These are phyloP conservation scores for Magnaporthiopsis rhizophila DNA, from an alignment of 2,329 filamentous ascomycete species.

Conservation along the genomic window DNA sequence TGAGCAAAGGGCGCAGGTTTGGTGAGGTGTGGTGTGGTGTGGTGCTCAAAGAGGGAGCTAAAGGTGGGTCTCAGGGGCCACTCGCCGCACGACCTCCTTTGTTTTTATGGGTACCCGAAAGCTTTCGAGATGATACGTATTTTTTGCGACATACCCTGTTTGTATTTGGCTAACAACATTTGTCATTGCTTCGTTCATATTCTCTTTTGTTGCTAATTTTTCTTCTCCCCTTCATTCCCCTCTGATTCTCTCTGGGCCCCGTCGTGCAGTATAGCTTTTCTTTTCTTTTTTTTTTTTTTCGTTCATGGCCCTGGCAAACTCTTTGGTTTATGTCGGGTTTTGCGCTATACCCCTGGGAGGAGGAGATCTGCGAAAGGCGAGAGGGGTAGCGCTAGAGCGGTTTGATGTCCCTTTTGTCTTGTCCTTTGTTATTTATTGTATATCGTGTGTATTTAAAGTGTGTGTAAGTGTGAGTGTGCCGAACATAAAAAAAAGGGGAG, in stretches of 20 bases:
- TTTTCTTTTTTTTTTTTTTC: not conserved
- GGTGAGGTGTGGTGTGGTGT: no score
- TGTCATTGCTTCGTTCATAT: constrained; percentile 12
- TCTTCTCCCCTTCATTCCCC: constrained; percentile 8
- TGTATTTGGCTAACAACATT: constrained; percentile 10
- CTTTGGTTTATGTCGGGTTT: constrained; percentile 5
- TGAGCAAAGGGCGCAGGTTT: constrained; percentile 10
- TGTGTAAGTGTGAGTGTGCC: not conserved
- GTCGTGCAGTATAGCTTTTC: not conserved
- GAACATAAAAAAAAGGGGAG: not conserved
- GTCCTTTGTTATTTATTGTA: constrained; percentile 6
- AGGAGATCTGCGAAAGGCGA: not conserved
- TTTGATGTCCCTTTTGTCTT: constrained; percentile 9
- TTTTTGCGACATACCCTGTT: constrained; percentile 2
- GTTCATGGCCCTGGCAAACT: not conserved
- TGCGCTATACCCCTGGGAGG: not conserved
- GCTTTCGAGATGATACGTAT: not conserved
- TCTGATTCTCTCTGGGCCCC: not conserved
- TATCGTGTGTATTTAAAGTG: not conserved
- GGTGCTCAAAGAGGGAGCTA: not conserved
- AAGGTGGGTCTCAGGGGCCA: not conserved
- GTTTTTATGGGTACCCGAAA: not conserved
- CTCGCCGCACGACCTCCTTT: not conserved
- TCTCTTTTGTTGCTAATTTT: constrained; percentile 11
- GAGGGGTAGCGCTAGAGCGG: constrained; percentile 7